Evolutionary conservation across 2,329 filamentous ascomycete genomes (phyloP), one percentile per base, ranked within the genome.

Genomic region (Aspergillus fijiensis): DNA sequence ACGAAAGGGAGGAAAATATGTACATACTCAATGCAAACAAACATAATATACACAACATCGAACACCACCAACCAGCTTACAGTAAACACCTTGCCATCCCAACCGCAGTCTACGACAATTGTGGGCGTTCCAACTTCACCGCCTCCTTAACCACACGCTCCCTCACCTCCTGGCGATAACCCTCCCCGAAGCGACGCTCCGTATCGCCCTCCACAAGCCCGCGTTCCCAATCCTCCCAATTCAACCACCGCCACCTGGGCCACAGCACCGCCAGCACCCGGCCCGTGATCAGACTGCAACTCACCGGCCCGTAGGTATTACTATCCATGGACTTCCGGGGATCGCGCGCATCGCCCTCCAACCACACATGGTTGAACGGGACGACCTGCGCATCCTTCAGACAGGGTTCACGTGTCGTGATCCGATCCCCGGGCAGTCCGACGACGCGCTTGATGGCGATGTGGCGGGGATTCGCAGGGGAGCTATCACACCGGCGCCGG

Each of bases 331-430:
- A 91, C 68, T 85, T 85, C 54, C 84, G 82, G 67, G 85, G 84
- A 69, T 85, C 84, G 29, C 69, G 70, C 12, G 89, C 92, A 72
- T 99, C 95, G 1, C 95, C 95, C 74, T 98, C 94, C 1, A 99
- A 87, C 95, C 95, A 99, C 29, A 98, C 83, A 79, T 98, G 93
- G 19, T 92, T 92, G 63, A 83, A 83, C 5, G 93, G 94, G 23
- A 99, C 85, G 63, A 84, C 82, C 51, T 80, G 76, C 47, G 81
- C 76, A 14, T 65, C 65, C 19, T 69, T 71, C 79, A 85, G 82
- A 71, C 87, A 89, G 19, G 87, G 87, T 56, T 80, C 75, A 59
- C 85, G 82, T 47, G 90, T 89, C 58, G 80, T 82, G 31, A 98
- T 86, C 1, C 85, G 80, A 72, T 98, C 94, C 10, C 93, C 92